Conservation (phyloP, 78 protist genomes). For the Protostelium mycophagum region DNA sequence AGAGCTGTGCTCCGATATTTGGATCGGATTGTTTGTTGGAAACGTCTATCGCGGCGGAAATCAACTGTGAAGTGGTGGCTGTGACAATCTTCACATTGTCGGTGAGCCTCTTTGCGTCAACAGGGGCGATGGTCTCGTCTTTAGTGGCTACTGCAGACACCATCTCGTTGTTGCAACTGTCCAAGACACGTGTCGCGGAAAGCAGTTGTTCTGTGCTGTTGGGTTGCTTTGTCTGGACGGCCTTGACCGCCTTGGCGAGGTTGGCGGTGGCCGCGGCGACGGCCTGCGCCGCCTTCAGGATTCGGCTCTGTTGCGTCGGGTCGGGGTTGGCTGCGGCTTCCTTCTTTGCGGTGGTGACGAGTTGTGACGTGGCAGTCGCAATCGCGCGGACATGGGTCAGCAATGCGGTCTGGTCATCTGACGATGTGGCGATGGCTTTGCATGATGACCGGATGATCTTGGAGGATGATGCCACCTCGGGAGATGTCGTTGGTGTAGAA, state of each 20-base stretch:
- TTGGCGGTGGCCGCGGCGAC: constrained; percentile 31
- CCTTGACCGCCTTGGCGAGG: constrained; percentile 50
- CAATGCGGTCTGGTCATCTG: constrained; percentile 5
- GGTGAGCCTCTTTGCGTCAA: constrained; percentile 21
- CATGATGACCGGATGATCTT: constrained; percentile 8
- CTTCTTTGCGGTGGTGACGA: constrained; percentile 23
- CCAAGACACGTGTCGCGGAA: constrained; percentile 21
- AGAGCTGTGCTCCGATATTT: constrained; percentile 10
- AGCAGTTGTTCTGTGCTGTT: constrained; percentile 1
- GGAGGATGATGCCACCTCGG: constrained; percentile 34
- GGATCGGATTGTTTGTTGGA: constrained; percentile 41
- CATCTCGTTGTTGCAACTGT: constrained; percentile 3
- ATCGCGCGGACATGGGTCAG: constrained; percentile 31
- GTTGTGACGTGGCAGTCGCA: constrained; percentile 28
- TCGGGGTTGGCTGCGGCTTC: constrained; percentile 11
- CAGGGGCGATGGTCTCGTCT: constrained; percentile 13
- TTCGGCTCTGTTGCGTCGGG: constrained; percentile 15
- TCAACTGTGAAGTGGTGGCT: constrained; percentile 27
- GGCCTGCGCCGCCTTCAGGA: constrained; percentile 48
- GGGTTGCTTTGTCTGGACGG: constrained; percentile 35
- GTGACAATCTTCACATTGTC: constrained; percentile 18
- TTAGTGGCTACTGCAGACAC: constrained; percentile 5
- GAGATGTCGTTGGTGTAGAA: constrained; percentile 31
- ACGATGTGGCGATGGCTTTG: not conserved
- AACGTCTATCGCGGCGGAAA: constrained; percentile 9